Evolutionary conservation across 352 stramenopile species (phyloP).

Genomic region (Phytophthora palmivora): DNA sequence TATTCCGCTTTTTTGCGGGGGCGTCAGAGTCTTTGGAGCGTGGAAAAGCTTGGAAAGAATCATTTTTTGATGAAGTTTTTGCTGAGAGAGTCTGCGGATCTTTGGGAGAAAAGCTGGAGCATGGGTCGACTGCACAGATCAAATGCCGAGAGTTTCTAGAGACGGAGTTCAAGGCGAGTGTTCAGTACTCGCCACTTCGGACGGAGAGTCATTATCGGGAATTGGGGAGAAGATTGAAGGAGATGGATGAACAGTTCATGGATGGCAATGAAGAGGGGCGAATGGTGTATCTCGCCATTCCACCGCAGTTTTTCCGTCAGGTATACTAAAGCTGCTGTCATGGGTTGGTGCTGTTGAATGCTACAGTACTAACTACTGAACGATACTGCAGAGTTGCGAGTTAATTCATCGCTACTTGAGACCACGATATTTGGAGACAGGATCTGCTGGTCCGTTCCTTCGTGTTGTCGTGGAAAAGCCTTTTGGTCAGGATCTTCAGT

Average conservation of each 20-base stretch:
- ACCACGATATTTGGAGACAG: background rate
- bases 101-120: background rate
- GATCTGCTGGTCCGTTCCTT: slow-evolving; percentile 43
- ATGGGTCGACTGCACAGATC: background rate
- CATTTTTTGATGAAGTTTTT: slow-evolving; percentile 50
- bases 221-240: slow-evolving; percentile 19
- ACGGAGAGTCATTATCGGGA: slow-evolving; percentile 41
- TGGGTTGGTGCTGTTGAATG: no score
- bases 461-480: slow-evolving; percentile 85
- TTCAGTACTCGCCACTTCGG: slow-evolving; percentile 56
- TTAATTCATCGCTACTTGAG: slow-evolving; percentile 46
- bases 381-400: slow-evolving; percentile 41
- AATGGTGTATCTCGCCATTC: slow-evolving; percentile 85
- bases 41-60: slow-evolving; percentile 40
- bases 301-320: slow-evolving; percentile 66
- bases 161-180: slow-evolving; percentile 41
- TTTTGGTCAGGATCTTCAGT: slow-evolving; percentile 69
- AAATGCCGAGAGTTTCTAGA: slow-evolving; percentile 47
- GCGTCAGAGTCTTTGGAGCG: slow-evolving; percentile 39
- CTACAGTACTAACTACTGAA: slow-evolving; percentile 4
- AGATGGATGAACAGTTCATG: slow-evolving; percentile 12
- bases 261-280: slow-evolving; percentile 31
- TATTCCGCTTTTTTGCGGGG: slow-evolving; percentile 52
- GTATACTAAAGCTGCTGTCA: slow-evolving; percentile 23
- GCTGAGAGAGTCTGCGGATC: slow-evolving; percentile 45